These are phyloP conservation scores for Colletotrichum brevisporum DNA, from an alignment of 2,329 filamentous ascomycete genomes.

Conservation along the genomic window DNA sequence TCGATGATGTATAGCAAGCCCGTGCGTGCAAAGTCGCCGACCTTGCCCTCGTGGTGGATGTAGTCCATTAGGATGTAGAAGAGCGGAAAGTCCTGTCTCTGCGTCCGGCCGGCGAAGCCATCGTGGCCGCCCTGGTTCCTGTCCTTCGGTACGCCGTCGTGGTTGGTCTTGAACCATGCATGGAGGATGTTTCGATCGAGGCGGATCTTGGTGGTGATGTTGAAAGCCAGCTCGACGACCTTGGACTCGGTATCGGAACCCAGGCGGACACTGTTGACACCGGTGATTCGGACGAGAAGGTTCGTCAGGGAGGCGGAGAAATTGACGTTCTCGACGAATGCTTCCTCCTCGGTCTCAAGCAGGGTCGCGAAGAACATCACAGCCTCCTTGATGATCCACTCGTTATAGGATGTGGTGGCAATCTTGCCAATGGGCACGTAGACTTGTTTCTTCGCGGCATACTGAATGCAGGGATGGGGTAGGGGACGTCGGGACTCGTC, in stretches of 20 bases:
- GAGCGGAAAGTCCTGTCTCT: conserved; percentile 93
- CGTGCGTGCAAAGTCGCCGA: conserved; percentile 95
- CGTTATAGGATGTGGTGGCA: conserved; percentile 85
- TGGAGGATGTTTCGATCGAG: conserved; percentile 88
- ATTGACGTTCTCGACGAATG: conserved; percentile 86
- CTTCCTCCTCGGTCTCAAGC: conserved; percentile 96
- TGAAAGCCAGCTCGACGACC: conserved; percentile 94
- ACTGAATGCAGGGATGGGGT: conserved; percentile 92
- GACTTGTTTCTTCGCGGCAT: conserved; percentile 87
- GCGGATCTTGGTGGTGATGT: conserved; percentile 95
- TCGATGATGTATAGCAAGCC: conserved; percentile 97
- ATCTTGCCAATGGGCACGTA: conserved; percentile 93
- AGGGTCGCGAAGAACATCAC: conserved; percentile 91
- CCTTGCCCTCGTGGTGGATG: conserved; percentile 94
- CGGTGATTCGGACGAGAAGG: conserved; percentile 84
- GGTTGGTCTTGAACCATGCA: conserved; percentile 87
- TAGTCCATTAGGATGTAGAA: conserved; percentile 98
- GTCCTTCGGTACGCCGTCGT: conserved; percentile 51
- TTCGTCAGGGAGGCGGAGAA: conserved; percentile 92
- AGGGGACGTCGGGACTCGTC: conserved; percentile 91
- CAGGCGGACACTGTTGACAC: conserved; percentile 79
- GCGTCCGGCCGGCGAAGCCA: conserved; percentile 85
- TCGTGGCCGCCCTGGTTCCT: conserved; percentile 74
- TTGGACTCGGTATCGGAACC: conserved; percentile 87
- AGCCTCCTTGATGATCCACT: conserved; percentile 87